Conservation (phyloP, 345 rosid species). For the Eucalyptus polybractea region DNA sequence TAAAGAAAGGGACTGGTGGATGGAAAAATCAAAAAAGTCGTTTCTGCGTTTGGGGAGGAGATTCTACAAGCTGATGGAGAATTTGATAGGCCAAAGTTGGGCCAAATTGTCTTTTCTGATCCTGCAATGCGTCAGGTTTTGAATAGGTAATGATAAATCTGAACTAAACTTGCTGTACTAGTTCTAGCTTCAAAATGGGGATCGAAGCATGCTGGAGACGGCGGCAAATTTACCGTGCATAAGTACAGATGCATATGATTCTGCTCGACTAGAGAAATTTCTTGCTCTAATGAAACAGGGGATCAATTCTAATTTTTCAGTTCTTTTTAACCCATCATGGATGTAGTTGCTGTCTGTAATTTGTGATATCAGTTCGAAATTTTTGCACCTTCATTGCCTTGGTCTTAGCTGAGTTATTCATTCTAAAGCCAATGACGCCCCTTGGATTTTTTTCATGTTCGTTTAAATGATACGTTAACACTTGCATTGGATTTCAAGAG, state of each 20-base stretch:
- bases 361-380: background rate
- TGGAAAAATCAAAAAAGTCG: too few relatives aligned
- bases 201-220: background rate
- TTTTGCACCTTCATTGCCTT: background rate
- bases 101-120: constrained; percentile 77
- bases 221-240: background rate
- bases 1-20: too few relatives aligned
- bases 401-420: background rate
- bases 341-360: background rate
- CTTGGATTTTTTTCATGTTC: background rate
- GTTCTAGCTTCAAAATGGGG: background rate
- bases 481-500: background rate
- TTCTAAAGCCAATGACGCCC: background rate
- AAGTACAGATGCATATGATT: background rate
- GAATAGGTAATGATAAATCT: constrained; percentile 32
- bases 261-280: background rate
- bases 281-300: background rate
- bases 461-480: background rate
- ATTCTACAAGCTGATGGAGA: too few relatives aligned
- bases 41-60: too few relatives aligned
- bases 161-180: background rate
- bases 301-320: too few relatives aligned
- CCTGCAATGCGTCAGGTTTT: constrained; percentile 62
- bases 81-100: background rate
- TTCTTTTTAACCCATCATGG: background rate